These are phyloP conservation scores for Phytopythium boreale DNA, from an alignment of 352 stramenopile genomes.

Conservation along the genomic window DNA sequence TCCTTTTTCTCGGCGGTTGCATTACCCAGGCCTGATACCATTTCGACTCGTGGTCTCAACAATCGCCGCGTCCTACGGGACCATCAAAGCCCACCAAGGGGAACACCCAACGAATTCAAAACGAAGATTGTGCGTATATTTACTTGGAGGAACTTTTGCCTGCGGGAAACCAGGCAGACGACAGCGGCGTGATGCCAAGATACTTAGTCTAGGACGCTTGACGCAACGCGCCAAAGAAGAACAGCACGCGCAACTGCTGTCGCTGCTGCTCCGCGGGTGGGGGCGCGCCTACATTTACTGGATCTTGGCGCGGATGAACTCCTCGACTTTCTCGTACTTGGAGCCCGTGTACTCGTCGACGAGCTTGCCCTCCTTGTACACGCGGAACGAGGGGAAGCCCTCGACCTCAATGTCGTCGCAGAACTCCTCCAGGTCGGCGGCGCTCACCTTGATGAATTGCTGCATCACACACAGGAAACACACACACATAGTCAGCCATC, in stretches of 20 bases:
- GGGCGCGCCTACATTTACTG: no score
- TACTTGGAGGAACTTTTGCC: neutral
- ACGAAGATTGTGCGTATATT: neutral
- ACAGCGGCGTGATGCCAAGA: neutral
- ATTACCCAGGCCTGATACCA: no score
- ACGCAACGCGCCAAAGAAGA: neutral
- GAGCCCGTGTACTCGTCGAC: constrained; percentile 71
- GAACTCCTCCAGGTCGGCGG: constrained; percentile 73
- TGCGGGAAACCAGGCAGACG: no score
- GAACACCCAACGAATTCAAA: neutral
- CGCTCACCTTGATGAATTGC: constrained; percentile 69
- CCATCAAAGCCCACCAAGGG: no score
- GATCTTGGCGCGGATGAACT: constrained; percentile 59
- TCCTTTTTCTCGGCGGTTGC: no score
- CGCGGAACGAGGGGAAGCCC: constrained; percentile 74
- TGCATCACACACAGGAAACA: constrained; percentile 10
- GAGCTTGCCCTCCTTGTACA: constrained; percentile 72
- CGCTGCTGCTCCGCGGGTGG: neutral
- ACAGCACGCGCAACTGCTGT: neutral
- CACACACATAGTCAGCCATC: neutral
- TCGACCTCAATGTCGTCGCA: constrained; percentile 76
- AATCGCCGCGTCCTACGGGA: no score
- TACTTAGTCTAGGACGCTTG: no score
- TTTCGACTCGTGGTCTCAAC: no score
- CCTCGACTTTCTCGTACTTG: constrained; percentile 78